Evolutionary conservation across 805 yeast genomes (phyloP).

Genomic region (Danielia reshetovae): DNA sequence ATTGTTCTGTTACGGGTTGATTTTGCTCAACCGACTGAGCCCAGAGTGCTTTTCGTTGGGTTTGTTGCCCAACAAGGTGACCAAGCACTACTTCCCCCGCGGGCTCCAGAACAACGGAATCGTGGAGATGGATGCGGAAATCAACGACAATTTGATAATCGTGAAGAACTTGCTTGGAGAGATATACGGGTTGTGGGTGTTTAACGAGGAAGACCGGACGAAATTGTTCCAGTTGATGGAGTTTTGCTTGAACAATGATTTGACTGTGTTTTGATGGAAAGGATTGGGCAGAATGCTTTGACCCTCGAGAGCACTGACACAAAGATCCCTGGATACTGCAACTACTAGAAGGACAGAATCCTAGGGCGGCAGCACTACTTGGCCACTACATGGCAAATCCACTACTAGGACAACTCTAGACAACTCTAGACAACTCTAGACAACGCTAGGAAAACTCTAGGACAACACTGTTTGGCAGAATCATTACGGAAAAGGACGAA

Average conservation of each 20-base stretch:
- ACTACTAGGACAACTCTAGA: too few relatives aligned
- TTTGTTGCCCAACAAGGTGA: slow-evolving; percentile 51
- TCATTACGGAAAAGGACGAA: too few relatives aligned
- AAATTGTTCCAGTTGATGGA: slow-evolving; percentile 48
- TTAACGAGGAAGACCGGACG: slow-evolving; percentile 62
- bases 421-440: too few relatives aligned
- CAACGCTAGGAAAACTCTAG: too few relatives aligned
- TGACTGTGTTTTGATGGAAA: neutral
- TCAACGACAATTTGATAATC: slow-evolving; percentile 65
- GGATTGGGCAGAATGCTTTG: too few relatives aligned
- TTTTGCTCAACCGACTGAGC: slow-evolving; percentile 61
- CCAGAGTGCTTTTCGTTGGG: slow-evolving; percentile 75
- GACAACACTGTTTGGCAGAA: too few relatives aligned
- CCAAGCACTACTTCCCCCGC: slow-evolving; percentile 39
- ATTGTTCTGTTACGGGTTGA: slow-evolving; percentile 61
- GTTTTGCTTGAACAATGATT: slow-evolving; percentile 36
- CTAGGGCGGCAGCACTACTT: too few relatives aligned
- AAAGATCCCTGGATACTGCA: too few relatives aligned
- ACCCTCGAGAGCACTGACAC: too few relatives aligned
- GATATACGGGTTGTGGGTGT: slow-evolving; percentile 76
- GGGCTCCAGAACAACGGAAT: slow-evolving; percentile 27
- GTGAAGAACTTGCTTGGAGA: slow-evolving; percentile 65
- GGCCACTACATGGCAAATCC: too few relatives aligned
- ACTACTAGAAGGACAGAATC: too few relatives aligned
- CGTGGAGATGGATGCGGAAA: slow-evolving; percentile 59